A percentile compares a stretch with the other conserved stretches of the same genome.
Conservation (phyloP, 2,329 filamentous ascomycete genomes). For the Stemphylium beticola region DNA sequence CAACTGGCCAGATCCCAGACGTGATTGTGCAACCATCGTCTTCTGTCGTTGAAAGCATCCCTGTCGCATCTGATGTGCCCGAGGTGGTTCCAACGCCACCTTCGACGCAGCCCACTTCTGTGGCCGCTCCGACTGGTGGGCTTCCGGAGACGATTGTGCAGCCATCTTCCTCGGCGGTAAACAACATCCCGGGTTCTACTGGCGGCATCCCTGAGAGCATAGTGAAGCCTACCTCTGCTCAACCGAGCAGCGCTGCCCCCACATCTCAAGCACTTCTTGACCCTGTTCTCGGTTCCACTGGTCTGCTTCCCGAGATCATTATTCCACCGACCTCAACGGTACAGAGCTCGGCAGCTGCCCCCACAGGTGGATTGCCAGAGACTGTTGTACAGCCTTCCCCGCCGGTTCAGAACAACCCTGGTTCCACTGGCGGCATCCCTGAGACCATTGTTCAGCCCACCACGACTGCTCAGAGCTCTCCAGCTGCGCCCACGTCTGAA, state of each 20-base stretch:
- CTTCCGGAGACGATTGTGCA: conserved; percentile 7
- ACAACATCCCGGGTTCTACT: neutral
- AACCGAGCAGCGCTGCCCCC: neutral
- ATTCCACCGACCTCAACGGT: conserved; percentile 7
- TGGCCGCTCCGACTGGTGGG: conserved; percentile 1
- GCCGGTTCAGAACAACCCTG: too few relatives aligned
- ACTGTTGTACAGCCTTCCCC: conserved; percentile 6
- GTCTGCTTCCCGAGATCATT: conserved; percentile 22
- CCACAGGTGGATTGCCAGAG: neutral
- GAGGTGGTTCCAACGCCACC: neutral
- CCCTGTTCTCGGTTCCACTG: conserved; percentile 28
- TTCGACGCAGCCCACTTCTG: neutral
- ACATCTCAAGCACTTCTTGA: conserved; percentile 9
- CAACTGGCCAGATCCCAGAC: neutral
- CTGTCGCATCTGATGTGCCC: neutral
- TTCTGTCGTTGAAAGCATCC: neutral
- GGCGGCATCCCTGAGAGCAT: conserved; percentile 5
- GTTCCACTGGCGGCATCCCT: conserved; percentile 5
- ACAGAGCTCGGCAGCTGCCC: neutral
- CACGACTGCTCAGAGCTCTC: neutral
- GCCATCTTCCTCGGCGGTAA: neutral
- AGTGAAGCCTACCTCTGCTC: conserved; percentile 9
- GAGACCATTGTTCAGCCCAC: conserved; percentile 8
- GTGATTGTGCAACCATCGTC: conserved; percentile 13
- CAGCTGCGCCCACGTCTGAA: conserved; percentile 7